These are phyloP conservation scores for Leersia perrieri DNA, from an alignment of 176 grass and related monocot genomes.

Conservation along the genomic window DNA sequence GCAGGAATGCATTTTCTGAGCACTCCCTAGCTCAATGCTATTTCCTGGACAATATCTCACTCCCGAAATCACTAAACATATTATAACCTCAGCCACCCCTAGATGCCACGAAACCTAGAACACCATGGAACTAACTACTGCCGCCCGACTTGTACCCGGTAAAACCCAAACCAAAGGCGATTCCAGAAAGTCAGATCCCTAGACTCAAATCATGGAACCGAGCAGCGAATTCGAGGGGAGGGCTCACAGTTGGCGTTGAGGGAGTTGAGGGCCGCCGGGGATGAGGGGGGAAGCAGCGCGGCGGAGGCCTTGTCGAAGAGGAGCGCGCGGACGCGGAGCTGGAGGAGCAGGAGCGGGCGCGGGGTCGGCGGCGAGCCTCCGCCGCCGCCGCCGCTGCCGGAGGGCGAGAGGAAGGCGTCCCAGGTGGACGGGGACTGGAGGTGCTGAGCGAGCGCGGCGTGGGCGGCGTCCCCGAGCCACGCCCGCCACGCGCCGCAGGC, in stretches of 20 bases:
- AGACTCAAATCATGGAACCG: slow-evolving; percentile 2
- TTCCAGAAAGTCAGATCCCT: slow-evolving; percentile 35
- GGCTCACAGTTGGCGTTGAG: slow-evolving; percentile 64
- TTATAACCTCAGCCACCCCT: neutral
- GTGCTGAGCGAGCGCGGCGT: slow-evolving; percentile 55
- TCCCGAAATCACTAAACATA: neutral
- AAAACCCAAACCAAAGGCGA: neutral
- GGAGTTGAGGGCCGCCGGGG: slow-evolving; percentile 21
- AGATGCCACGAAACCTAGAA: slow-evolving; percentile 11
- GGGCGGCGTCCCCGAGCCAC: slow-evolving; percentile 79
- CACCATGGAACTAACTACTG: slow-evolving; percentile 12
- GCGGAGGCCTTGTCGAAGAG: slow-evolving; percentile 95
- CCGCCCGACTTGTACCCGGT: neutral
- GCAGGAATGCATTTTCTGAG: neutral
- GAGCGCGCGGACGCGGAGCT: slow-evolving; percentile 83
- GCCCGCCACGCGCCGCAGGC: slow-evolving; percentile 80
- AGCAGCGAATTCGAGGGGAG: neutral
- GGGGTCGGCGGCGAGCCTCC: neutral
- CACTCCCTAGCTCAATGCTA: neutral
- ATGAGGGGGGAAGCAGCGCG: slow-evolving; percentile 48
- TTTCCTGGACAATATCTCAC: neutral
- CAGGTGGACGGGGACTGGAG: slow-evolving; percentile 66
- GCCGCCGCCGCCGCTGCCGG: neutral
- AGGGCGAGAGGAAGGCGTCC: slow-evolving; percentile 73
- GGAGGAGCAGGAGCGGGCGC: slow-evolving; percentile 67